These are phyloP conservation scores for Marasmius fiardii DNA, from an alignment of 1,284 basidiomycete genomes.

Conservation along the genomic window DNA sequence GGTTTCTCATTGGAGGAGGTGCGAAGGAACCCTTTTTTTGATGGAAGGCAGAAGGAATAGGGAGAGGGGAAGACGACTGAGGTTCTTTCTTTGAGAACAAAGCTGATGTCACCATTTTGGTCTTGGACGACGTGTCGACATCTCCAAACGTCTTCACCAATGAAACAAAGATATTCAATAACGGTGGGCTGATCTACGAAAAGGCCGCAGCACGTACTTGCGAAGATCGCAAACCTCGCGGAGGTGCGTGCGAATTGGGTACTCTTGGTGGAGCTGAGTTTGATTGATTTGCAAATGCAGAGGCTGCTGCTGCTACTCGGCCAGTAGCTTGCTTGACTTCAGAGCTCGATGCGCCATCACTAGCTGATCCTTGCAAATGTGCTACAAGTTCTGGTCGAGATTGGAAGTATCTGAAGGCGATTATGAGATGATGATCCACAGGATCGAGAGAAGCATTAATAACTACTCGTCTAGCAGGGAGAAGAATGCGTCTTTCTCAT, in stretches of 20 bases:
- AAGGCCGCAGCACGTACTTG: conserved; percentile 23
- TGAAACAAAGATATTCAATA: background rate
- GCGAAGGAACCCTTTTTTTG: conserved; percentile 42
- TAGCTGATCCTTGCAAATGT: conserved; percentile 23
- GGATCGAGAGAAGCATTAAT: background rate
- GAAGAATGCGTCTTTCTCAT: conserved; percentile 80
- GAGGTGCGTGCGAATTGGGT: conserved; percentile 1
- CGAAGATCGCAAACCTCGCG: conserved; percentile 18
- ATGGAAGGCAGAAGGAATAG: conserved; percentile 45
- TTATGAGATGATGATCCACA: background rate
- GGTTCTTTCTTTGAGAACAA: conserved; percentile 39
- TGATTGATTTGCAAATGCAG: conserved; percentile 27
- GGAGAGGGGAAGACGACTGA: conserved; percentile 31
- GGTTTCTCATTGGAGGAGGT: conserved; percentile 50
- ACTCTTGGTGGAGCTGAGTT: conserved; percentile 6
- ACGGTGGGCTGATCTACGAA: too few species aligned
- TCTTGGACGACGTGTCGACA: conserved; percentile 52
- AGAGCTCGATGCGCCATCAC: conserved; percentile 13
- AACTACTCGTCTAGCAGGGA: conserved; percentile 72
- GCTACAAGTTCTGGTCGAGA: conserved; percentile 66
- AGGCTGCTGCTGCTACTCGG: conserved; percentile 49
- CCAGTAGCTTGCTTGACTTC: conserved; percentile 34
- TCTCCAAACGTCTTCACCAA: conserved; percentile 51
- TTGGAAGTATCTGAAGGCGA: conserved; percentile 60
- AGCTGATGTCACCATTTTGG: conserved; percentile 48